Base-by-base conservation (phyloP, 805 yeast genomes). In the Hanseniaspora thailandica region DNA sequence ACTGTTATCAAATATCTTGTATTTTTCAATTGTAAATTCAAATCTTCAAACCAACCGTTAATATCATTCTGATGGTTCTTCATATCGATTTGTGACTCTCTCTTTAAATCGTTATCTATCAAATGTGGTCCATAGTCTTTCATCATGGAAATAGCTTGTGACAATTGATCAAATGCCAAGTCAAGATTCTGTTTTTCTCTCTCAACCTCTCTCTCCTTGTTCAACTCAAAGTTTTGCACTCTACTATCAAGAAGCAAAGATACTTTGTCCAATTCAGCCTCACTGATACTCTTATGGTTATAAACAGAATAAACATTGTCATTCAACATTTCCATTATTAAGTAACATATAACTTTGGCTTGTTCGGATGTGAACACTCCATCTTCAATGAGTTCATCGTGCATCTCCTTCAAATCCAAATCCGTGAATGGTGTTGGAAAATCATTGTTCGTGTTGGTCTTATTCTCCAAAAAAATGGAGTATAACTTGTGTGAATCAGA, bases 201-300 rank as follows among this genome's bases (percentile, higher is more conserved):
- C 57, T 83, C 88, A 58, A 97, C 71, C 30, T 83, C 76, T 39
- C 81, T 75, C 39, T 82, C 80, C 23, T 88, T 77, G 60, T 88
- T 96, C 44, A 84, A 86, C 47, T 83, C 68, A 35, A 90, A 68
- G 65, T 90, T 97, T 52, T 89, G 82, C 57, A 86, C 86, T 0
- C 96, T 96, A 31, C 96, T 94, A 63, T 88, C 90, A 65, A 87
- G 89, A 13, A 93, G 68, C 63, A 90, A 93, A 22, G 79, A 76
- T 61, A 90, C 96, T 61, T 89, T 90, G 57, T 89, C 96, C 15
- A 87, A 69, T 59, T 87, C 96, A 57, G 80, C 78, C 26, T 68
- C 67, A 22, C 63, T 60, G 38, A 67, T 52, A 55, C 58, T 66
- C 20, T 54, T 58, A 5, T 59, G 59, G 47, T 66, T 66, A 63